Conservation (phyloP, 2,329 filamentous ascomycete species). For the Microdochium bolleyi region DNA sequence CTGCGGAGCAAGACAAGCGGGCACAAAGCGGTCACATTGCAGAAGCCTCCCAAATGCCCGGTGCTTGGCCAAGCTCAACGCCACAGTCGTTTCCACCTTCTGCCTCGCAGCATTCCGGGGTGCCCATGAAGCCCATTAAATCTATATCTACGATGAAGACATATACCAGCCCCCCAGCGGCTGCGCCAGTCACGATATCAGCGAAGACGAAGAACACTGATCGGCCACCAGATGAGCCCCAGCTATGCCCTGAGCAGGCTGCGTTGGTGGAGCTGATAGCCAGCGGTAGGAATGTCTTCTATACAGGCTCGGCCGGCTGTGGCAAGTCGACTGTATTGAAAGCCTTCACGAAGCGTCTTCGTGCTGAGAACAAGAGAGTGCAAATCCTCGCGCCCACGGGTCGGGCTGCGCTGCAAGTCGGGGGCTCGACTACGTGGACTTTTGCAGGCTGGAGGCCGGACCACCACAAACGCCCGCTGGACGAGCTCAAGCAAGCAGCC, state of each 20-base stretch:
- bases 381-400: conserved; percentile 52
- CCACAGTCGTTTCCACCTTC: neutral
- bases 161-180: too few relatives aligned
- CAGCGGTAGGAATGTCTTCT: conserved; percentile 50
- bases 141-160: too few relatives aligned
- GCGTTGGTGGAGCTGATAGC: conserved; percentile 41
- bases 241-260: conserved; percentile 37
- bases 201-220: neutral
- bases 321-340: conserved; percentile 50
- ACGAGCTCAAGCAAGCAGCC: conserved; percentile 20
- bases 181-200: neutral
- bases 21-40: neutral
- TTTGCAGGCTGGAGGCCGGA: conserved; percentile 49
- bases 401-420: conserved; percentile 46
- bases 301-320: conserved; percentile 54
- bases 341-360: conserved; percentile 32
- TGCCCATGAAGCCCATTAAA: neutral
- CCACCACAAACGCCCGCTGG: conserved; percentile 30
- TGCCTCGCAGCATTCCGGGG: neutral
- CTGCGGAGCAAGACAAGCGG: neutral
- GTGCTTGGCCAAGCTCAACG: neutral
- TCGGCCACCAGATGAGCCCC: conserved; percentile 9
- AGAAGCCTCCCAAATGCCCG: neutral
- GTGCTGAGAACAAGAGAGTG: conserved; percentile 26
- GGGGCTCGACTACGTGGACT: conserved; percentile 46